Conservation (phyloP, 345 rosid genomes). For the Eucalyptus marginata region DNA sequence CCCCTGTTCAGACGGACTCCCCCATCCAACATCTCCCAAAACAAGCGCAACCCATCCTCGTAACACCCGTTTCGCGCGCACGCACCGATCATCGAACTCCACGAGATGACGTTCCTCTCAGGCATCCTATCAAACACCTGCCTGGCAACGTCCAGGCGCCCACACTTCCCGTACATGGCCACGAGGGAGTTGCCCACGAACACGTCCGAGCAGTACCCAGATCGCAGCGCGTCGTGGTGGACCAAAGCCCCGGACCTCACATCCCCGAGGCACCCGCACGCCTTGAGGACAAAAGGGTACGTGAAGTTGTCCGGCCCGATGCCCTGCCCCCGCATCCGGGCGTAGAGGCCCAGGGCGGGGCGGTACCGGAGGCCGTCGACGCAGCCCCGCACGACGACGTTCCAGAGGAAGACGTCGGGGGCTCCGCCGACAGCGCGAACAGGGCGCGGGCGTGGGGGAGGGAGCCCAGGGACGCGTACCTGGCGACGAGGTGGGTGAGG, state of each 20-base stretch:
- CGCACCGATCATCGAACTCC: constrained; percentile 18
- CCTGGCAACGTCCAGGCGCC: not conserved
- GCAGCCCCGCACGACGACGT: constrained; percentile 16
- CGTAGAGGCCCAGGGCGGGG: constrained; percentile 5
- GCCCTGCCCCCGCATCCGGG: constrained; percentile 6
- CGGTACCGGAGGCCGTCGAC: constrained; percentile 6
- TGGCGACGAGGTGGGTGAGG: constrained; percentile 18
- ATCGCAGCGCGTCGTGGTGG: constrained; percentile 6
- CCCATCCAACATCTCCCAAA: constrained; percentile 13
- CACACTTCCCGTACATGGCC: constrained; percentile 25
- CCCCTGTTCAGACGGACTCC: constrained; percentile 1
- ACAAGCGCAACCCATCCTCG: constrained; percentile 9
- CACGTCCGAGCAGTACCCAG: constrained; percentile 11
- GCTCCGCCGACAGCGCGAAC: not conserved
- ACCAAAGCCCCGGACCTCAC: constrained; percentile 5
- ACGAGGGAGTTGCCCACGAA: constrained; percentile 23
- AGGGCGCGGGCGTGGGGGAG: constrained; percentile 16
- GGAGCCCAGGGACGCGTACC: constrained; percentile 16
- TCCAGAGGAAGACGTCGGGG: constrained; percentile 22
- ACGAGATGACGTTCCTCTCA: constrained; percentile 15
- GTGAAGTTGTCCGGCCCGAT: constrained; percentile 19
- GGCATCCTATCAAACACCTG: constrained; percentile 15
- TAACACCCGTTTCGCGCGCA: not conserved
- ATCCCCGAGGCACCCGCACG: constrained; percentile 14
- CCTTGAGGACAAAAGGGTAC: constrained; percentile 26